Evolutionary conservation across 208 protist genomes (phyloP).

Genomic region (Herpetomonas muscarum): DNA sequence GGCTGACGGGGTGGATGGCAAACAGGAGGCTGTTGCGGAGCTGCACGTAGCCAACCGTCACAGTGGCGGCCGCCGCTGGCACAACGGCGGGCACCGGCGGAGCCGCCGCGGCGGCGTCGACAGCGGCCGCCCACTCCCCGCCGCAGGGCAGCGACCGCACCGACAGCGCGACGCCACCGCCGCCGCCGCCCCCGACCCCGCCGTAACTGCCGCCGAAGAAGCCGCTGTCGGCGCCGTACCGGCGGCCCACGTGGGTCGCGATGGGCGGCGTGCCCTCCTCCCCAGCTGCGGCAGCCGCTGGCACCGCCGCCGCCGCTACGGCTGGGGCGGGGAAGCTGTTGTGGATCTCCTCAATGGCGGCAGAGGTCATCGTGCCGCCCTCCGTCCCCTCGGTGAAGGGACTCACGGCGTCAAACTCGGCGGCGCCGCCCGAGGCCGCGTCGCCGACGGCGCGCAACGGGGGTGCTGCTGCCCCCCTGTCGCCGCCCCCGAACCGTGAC

Average conservation of each 20-base stretch:
- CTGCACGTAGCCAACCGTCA: slow-evolving; percentile 59
- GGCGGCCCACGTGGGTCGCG: too few species aligned
- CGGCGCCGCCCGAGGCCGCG: slow-evolving; percentile 14
- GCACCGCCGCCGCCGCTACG: neutral
- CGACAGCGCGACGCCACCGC: too few species aligned
- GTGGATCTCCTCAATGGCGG: too few species aligned
- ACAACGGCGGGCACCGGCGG: neutral
- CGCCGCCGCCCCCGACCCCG: too few species aligned
- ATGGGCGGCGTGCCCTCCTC: too few species aligned
- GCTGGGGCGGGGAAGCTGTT: too few species aligned
- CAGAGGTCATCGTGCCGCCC: neutral
- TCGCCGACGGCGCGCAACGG: slow-evolving; percentile 1
- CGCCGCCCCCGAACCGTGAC: neutral
- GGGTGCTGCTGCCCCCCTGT: neutral
- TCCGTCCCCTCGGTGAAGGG: neutral
- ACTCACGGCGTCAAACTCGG: slow-evolving; percentile 1
- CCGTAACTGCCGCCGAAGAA: too few species aligned
- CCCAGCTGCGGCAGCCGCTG: too few species aligned
- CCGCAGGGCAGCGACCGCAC: neutral
- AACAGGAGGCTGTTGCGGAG: slow-evolving; percentile 74
- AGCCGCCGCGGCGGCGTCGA: neutral
- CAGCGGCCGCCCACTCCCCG: neutral
- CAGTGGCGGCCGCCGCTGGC: neutral
- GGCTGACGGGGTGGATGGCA: slow-evolving; percentile 62
- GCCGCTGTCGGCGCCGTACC: too few species aligned